Percentiles rank a stretch among this genome's conserved stretches.
Evolutionary conservation across 768 basidiomycete species (phyloP).

Genomic region (Plicaturopsis crispa): DNA sequence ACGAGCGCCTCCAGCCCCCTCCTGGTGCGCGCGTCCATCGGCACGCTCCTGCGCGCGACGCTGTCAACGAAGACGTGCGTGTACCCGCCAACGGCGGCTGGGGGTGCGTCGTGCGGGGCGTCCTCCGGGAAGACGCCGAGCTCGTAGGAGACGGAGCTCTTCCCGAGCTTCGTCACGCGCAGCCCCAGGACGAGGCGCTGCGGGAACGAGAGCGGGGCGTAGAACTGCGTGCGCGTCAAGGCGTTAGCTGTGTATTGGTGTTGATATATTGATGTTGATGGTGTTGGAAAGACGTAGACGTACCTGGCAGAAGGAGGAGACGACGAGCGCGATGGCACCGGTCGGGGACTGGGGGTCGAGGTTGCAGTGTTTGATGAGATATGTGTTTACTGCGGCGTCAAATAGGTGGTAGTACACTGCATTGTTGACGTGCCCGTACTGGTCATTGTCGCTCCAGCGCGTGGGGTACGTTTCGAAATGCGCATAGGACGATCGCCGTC

Average conservation of each 20-base stretch:
- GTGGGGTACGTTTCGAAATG: not conserved
- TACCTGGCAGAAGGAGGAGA: conserved; percentile 69
- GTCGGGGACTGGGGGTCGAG: conserved; percentile 40
- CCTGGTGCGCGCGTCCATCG: conserved; percentile 34
- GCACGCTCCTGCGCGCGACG: conserved; percentile 44
- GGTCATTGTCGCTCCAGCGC: conserved; percentile 64
- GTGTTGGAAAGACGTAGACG: conserved; percentile 3
- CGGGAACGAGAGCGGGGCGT: conserved; percentile 67
- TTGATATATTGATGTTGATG: not conserved
- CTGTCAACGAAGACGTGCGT: conserved; percentile 82
- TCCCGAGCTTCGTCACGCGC: conserved; percentile 59
- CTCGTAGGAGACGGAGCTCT: conserved; percentile 73
- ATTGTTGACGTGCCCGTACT: conserved; percentile 79
- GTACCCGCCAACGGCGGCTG: conserved; percentile 50
- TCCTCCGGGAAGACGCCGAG: conserved; percentile 64
- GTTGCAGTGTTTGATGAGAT: conserved; percentile 60
- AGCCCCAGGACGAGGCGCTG: conserved; percentile 63
- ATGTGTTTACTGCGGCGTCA: conserved; percentile 77
- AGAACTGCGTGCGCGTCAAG: conserved; percentile 40
- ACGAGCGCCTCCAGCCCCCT: conserved; percentile 42
- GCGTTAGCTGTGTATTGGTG: no score
- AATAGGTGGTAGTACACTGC: conserved; percentile 75
- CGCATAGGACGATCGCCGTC: not conserved
- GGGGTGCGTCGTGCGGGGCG: conserved; percentile 21
- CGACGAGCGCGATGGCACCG: conserved; percentile 63